A percentile compares a stretch with the other conserved stretches of the same genome.
phyloP scores from a whole-genome alignment of 2,329 filamentous ascomycete species.

The Emergomyces africanus region DNA sequence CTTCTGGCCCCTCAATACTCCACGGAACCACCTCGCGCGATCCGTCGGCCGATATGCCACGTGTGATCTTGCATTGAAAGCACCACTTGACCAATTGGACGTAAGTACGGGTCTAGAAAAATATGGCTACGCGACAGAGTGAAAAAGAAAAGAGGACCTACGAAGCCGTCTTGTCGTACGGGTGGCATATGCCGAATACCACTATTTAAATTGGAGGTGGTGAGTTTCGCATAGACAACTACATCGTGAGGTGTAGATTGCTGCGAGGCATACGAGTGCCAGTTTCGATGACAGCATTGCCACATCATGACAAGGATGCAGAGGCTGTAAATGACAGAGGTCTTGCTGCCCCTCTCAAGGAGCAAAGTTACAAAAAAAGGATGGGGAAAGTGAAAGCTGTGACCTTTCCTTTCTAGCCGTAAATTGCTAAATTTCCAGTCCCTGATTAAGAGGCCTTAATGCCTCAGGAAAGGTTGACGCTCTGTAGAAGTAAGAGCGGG shows the following conservation, averaged over 20 bases:
- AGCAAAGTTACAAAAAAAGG: neutral
- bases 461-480: neutral
- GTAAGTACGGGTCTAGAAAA: too few species aligned
- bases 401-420: neutral
- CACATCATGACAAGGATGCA: neutral
- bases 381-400: neutral
- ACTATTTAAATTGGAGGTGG: neutral
- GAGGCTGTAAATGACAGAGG: neutral
- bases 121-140: too few species aligned
- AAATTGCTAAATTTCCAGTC: neutral
- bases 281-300: too few species aligned
- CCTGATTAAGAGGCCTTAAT: too few species aligned
- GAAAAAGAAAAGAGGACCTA: too few species aligned
- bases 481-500: neutral
- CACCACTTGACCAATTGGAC: too few species aligned
- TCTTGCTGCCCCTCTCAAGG: neutral
- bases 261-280: too few species aligned
- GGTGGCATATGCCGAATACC: neutral
- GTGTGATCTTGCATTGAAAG: neutral
- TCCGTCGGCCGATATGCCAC: neutral
- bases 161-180: neutral
- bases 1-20: neutral
- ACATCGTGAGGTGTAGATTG: too few species aligned
- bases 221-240: neutral
- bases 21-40: neutral